Evolutionary conservation across 2,329 filamentous ascomycete genomes (phyloP).

Genomic region (Plectosphaerella plurivora): DNA sequence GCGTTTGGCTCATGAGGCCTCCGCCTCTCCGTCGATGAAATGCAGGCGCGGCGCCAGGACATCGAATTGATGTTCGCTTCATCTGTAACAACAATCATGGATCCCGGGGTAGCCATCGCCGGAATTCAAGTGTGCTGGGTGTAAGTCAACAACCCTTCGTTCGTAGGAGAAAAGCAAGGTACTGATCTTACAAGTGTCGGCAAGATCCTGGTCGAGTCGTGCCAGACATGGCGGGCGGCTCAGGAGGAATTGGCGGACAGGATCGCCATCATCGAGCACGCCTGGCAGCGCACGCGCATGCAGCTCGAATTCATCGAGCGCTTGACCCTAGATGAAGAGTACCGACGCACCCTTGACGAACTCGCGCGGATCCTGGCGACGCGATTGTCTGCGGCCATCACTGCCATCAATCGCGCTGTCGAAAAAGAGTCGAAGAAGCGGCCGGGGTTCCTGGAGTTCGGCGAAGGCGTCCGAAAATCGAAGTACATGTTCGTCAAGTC

Average conservation of each 20-base stretch:
- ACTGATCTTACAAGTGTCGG: background rate
- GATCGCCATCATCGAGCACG: background rate
- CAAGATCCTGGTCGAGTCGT: slow-evolving; percentile 2
- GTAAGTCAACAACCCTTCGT: background rate
- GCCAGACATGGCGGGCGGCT: slow-evolving; percentile 5
- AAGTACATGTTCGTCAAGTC: slow-evolving; percentile 5
- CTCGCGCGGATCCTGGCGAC: slow-evolving; percentile 6
- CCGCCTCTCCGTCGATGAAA: too few relatives aligned
- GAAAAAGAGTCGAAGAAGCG: background rate
- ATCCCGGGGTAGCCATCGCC: background rate
- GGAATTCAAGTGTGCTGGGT: background rate
- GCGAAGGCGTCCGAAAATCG: background rate
- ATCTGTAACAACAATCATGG: background rate
- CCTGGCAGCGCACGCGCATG: background rate
- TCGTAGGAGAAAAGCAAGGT: background rate
- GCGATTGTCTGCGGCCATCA: slow-evolving; percentile 10
- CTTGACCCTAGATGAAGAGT: slow-evolving; percentile 7
- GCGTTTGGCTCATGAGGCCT: too few relatives aligned
- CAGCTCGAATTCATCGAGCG: background rate
- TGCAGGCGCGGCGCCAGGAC: too few relatives aligned
- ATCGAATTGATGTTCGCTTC: too few relatives aligned
- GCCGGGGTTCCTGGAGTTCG: background rate
- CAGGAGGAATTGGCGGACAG: background rate
- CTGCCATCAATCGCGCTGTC: slow-evolving; percentile 2
- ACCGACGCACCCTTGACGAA: slow-evolving; percentile 12